A percentile compares a stretch with the other conserved stretches of the same genome.
Conservation (phyloP, 257 asterid genomes). For the Rauvolfia tetraphylla region DNA sequence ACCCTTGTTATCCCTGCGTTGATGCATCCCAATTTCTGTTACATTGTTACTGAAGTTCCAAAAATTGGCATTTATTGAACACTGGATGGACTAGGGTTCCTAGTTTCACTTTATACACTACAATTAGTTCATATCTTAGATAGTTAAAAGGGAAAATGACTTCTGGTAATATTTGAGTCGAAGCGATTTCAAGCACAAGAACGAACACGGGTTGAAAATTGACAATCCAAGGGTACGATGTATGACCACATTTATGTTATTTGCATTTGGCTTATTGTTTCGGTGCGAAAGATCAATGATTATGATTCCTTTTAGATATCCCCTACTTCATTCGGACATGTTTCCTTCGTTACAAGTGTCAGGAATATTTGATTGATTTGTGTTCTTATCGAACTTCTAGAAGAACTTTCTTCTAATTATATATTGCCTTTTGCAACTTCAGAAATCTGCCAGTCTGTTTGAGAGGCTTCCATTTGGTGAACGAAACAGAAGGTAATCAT, state of each 20-base stretch:
- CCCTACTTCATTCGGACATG: neutral
- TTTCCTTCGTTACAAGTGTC: neutral
- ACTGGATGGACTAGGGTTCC: neutral
- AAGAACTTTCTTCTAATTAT: neutral
- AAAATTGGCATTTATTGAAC: neutral
- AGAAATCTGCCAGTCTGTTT: constrained; percentile 55
- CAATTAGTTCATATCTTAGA: neutral
- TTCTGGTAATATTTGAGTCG: neutral
- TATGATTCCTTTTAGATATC: neutral
- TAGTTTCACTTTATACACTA: neutral
- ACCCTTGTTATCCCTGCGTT: neutral
- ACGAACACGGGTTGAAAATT: neutral
- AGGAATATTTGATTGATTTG: neutral
- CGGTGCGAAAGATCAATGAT: neutral
- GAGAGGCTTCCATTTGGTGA: constrained; percentile 63
- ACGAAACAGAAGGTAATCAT: constrained; percentile 51
- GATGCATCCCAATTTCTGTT: neutral
- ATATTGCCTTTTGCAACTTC: constrained; percentile 33
- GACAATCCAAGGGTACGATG: neutral
- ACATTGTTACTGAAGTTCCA: neutral
- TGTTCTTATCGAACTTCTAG: constrained; percentile 6
- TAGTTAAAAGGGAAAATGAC: neutral
- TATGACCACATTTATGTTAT: neutral
- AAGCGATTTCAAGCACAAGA: neutral
- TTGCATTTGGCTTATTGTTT: neutral